phyloP scores from a whole-genome alignment of 2,329 filamentous ascomycete genomes.

The Aspergillus pseudoviridinutans region DNA sequence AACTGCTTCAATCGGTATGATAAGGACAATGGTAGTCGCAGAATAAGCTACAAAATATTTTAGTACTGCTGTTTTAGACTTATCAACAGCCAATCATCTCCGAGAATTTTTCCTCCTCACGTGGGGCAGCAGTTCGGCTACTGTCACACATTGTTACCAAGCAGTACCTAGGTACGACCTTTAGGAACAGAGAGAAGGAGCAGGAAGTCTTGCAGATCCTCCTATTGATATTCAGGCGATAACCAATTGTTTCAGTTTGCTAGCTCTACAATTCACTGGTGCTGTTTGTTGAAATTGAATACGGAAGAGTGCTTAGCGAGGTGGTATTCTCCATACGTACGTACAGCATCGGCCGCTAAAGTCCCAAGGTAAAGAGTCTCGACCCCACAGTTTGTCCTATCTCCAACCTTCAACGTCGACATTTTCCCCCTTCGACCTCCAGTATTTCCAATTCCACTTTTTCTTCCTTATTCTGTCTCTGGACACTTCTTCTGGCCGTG shows the following conservation, averaged over 20 bases:
- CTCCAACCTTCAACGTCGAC: not conserved
- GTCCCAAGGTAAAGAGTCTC: not conserved
- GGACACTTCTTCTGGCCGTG: conserved; percentile 1
- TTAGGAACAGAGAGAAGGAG: not conserved
- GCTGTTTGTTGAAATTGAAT: not conserved
- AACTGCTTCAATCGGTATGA: not conserved
- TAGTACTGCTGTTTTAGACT: not conserved
- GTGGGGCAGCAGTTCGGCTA: not conserved
- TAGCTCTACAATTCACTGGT: not conserved
- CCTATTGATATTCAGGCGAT: not conserved
- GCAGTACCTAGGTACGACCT: no score
- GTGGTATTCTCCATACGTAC: not conserved
- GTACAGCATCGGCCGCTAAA: not conserved
- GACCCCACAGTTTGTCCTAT: not conserved
- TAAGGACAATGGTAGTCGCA: not conserved
- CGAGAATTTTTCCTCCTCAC: not conserved
- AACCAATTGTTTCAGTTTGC: not conserved
- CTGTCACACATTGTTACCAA: not conserved
- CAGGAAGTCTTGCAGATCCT: not conserved
- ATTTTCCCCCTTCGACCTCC: not conserved
- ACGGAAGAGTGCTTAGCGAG: not conserved
- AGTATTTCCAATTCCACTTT: not conserved
- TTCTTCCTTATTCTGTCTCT: not conserved
- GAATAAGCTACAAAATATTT: not conserved
- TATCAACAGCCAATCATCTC: conserved; percentile 15